A percentile compares a stretch with the other conserved stretches of the same genome.
Conservation (phyloP, 805 yeast genomes). For the Ogataea nitratoaversa region DNA sequence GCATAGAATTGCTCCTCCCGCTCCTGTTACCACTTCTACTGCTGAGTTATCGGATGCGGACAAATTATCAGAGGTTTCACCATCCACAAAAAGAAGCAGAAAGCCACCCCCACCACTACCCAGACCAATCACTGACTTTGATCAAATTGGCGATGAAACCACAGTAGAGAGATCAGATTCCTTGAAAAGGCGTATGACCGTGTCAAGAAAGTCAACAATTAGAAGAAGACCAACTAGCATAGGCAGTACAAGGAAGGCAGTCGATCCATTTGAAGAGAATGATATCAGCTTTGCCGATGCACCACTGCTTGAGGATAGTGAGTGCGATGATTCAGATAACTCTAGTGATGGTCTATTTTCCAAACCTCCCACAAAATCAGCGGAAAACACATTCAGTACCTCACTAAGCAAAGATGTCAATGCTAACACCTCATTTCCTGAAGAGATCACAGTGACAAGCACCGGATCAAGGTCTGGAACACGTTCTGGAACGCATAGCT, state of each 20-base stretch:
- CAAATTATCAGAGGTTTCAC: slow-evolving; percentile 2
- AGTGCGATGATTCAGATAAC: slow-evolving; percentile 35
- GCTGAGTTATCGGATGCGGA: slow-evolving; percentile 29
- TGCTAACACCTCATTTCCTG: not conserved
- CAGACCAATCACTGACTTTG: not conserved
- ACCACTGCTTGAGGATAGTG: slow-evolving; percentile 43
- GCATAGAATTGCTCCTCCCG: slow-evolving; percentile 66
- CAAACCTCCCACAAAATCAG: slow-evolving; percentile 33
- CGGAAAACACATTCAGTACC: slow-evolving; percentile 9
- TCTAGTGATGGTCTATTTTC: slow-evolving; percentile 62
- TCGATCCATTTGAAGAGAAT: slow-evolving; percentile 66
- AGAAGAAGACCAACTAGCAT: slow-evolving; percentile 10
- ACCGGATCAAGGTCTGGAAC: not conserved
- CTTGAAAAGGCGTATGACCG: slow-evolving; percentile 2
- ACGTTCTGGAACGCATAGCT: not conserved
- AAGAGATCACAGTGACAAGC: slow-evolving; percentile 1
- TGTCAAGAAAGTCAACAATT: slow-evolving; percentile 13
- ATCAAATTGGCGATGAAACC: not conserved
- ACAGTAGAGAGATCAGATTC: slow-evolving; percentile 3
- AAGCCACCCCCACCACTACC: slow-evolving; percentile 26
- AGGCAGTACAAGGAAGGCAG: slow-evolving; percentile 6
- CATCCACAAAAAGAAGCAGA: slow-evolving; percentile 11
- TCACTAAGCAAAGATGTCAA: not conserved
- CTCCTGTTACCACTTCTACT: slow-evolving; percentile 60
- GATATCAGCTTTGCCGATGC: slow-evolving; percentile 71